These are phyloP conservation scores for Cardamine occulta DNA, from an alignment of 345 rosid species.

Conservation along the genomic window DNA sequence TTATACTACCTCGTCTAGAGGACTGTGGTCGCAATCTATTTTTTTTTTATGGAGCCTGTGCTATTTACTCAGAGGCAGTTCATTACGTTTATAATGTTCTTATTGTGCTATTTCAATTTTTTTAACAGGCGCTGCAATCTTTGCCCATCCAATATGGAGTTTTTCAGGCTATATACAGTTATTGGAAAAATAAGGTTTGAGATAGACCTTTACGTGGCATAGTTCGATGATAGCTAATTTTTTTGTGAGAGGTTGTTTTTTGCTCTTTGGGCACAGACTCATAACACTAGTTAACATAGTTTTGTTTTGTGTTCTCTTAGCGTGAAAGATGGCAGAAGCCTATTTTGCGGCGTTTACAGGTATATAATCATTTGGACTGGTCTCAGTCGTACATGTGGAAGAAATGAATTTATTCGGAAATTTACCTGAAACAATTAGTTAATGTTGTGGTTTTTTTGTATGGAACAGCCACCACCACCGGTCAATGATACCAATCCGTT, in stretches of 20 bases:
- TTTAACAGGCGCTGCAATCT: constrained; percentile 70
- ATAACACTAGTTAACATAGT: neutral
- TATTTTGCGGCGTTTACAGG: constrained; percentile 91
- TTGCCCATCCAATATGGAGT: constrained; percentile 63
- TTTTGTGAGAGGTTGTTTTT: neutral
- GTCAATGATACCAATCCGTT: constrained; percentile 90
- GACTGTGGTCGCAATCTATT: neutral
- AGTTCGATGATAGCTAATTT: neutral
- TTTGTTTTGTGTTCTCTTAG: constrained; percentile 47
- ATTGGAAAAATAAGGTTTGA: constrained; percentile 89
- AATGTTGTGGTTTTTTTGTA: constrained; percentile 22
- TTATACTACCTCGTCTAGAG: constrained; percentile 1
- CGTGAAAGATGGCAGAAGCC: constrained; percentile 99
- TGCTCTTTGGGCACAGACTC: neutral
- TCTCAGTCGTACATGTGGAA: constrained; percentile 12
- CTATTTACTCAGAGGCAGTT: neutral
- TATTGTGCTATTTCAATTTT: constrained; percentile 16
- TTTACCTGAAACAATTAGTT: neutral
- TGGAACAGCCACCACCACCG: constrained; percentile 91
- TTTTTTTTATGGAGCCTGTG: constrained; percentile 3
- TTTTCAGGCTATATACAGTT: constrained; percentile 71
- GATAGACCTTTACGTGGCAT: constrained; percentile 6
- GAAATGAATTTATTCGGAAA: neutral
- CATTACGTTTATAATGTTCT: neutral
- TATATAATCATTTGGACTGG: constrained; percentile 37